These are phyloP conservation scores for Cryptococcus sp. DNA, from an alignment of 1,284 basidiomycete species.

Conservation along the genomic window DNA sequence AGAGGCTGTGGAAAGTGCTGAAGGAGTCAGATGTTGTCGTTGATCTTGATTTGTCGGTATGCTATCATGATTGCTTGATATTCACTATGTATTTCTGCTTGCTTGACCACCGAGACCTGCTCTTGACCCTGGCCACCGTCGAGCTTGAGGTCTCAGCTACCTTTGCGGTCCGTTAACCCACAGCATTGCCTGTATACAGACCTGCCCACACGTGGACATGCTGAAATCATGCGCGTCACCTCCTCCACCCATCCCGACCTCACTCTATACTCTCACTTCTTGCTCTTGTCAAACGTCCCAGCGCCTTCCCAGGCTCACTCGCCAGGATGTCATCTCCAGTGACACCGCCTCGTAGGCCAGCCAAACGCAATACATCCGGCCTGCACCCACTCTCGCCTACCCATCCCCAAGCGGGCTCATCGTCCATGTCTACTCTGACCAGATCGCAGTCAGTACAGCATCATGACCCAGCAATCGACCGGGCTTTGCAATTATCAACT, in stretches of 20 bases:
- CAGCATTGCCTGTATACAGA: no score
- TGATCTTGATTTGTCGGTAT: background rate
- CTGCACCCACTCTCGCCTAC: background rate
- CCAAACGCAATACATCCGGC: conserved; percentile 7
- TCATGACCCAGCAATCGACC: conserved; percentile 57
- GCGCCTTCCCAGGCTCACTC: no score
- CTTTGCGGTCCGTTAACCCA: no score
- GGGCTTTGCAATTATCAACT: conserved; percentile 60
- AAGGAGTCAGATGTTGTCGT: background rate
- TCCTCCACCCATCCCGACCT: background rate
- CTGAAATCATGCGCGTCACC: no score
- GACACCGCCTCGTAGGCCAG: conserved; percentile 8
- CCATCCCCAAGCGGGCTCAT: background rate
- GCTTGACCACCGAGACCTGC: no score
- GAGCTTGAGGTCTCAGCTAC: no score
- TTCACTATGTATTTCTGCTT: no score
- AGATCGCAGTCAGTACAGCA: conserved; percentile 4
- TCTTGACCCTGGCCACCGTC: no score
- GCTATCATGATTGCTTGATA: no score
- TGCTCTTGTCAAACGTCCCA: background rate
- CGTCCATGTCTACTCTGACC: background rate
- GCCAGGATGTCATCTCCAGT: background rate
- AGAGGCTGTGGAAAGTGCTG: background rate
- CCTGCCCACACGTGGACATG: no score
- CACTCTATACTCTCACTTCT: background rate